Evolutionary conservation across 345 rosid genomes (phyloP), one percentile per base, ranked within the genome.

Genomic region (Rubroshorea leprosula): DNA sequence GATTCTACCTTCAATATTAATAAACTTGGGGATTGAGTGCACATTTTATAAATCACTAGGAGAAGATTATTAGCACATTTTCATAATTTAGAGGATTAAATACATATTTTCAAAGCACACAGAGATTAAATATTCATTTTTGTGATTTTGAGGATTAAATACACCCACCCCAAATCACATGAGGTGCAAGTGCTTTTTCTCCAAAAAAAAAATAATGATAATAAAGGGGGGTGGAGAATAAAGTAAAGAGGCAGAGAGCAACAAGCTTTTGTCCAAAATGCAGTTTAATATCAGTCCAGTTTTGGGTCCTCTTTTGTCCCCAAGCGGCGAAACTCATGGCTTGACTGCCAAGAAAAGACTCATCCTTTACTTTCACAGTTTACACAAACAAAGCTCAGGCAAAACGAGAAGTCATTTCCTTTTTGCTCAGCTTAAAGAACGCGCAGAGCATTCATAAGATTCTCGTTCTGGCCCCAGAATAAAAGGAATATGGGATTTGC

Each of bases 391-490:
- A 61, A 46, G 55, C 41, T 49, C 60, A 57, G 66, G 57, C 64
- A 61, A 68, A 65, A 51, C 45, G 48, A 50, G 27, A 20, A 61
- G 43, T 35, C 41, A 52, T 35, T 23, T 23, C 41, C 56, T 35
- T 23, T 23, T 51, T 22, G 14, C 67, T 59, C 69, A 68, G 51
- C 71, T 65, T 68, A 71, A 70, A 63, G 49, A 48, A 67, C 38
- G 68, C 59, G 26, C 59, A 66, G 0, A 52, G 20, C 49, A 51
- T 23, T 3, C 26, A 24, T 1, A 60, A 74, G 66, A 70, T 70
- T 70, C 72, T 16, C 15, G 12, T 8, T 3, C 41, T 27, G 26
- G n/a, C 29, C n/a, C 5, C 6, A 23, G 54, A 21, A 23, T 51
- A 3, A 51, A 13, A 14, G 55, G 55, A 8, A 51, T 13, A 51